Percentiles rank a stretch among this genome's conserved stretches.
Evolutionary conservation across 208 protist species (phyloP).

Genomic region (Acanthamoeba triangularis): DNA sequence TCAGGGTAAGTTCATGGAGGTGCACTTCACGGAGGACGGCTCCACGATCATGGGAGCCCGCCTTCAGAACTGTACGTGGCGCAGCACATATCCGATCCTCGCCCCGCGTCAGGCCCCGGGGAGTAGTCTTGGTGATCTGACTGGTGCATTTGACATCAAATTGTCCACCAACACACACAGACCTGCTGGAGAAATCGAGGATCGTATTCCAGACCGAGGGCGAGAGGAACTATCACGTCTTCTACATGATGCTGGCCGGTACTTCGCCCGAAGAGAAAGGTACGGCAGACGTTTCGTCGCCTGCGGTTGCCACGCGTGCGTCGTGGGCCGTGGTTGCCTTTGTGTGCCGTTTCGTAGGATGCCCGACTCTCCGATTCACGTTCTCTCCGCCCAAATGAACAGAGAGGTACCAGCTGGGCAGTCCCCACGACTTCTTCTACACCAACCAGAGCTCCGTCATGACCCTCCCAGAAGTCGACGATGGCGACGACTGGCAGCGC

Average conservation of each 20-base stretch:
- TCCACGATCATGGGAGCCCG: constrained; percentile 80
- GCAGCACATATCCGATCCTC: no score
- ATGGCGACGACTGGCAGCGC: constrained; percentile 88
- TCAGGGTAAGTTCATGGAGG: constrained; percentile 89
- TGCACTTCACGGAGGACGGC: constrained; percentile 83
- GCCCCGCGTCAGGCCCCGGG: no score
- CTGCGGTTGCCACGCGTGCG: no score
- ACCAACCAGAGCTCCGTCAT: constrained; percentile 86
- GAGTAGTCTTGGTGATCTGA: no score
- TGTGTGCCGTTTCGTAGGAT: neutral
- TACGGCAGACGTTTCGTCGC: neutral
- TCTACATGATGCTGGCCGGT: constrained; percentile 92
- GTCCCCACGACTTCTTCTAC: neutral
- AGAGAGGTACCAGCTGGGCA: constrained; percentile 11
- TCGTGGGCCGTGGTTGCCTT: no score
- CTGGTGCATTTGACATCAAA: neutral
- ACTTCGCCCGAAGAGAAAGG: constrained; percentile 13
- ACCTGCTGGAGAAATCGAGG: constrained; percentile 92
- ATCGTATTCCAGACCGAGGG: constrained; percentile 88
- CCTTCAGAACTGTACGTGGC: constrained; percentile 80
- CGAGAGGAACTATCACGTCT: constrained; percentile 93
- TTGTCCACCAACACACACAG: neutral
- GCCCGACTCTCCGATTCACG: neutral
- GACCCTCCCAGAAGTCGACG: constrained; percentile 92
- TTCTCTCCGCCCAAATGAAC: neutral